These are phyloP conservation scores for Colletotrichum lindemuthianum DNA, from an alignment of 2,329 filamentous ascomycete species.

Conservation along the genomic window DNA sequence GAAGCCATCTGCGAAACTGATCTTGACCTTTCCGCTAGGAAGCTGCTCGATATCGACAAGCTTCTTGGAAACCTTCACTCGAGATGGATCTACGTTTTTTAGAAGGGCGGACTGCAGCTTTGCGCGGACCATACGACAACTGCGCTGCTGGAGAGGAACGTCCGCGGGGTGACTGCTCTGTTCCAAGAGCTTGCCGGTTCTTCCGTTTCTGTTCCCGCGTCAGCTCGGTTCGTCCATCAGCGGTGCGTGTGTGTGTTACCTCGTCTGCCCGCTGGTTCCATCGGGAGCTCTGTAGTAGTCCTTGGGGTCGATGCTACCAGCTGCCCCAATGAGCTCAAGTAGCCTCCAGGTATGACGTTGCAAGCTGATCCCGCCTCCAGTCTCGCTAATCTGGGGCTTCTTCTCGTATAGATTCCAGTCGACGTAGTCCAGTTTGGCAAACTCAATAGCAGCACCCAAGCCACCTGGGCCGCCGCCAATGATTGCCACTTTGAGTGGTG, in stretches of 20 bases:
- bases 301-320: slow-evolving; percentile 43
- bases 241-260: slow-evolving; percentile 25
- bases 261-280: slow-evolving; percentile 40
- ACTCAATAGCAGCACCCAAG: slow-evolving; percentile 45
- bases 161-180: slow-evolving; percentile 38
- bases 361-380: slow-evolving; percentile 49
- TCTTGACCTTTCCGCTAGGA: slow-evolving; percentile 46
- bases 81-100: slow-evolving; percentile 53
- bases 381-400: slow-evolving; percentile 48
- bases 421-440: slow-evolving; percentile 43
- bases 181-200: slow-evolving; percentile 43
- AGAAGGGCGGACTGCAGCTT: slow-evolving; percentile 60
- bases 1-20: slow-evolving; percentile 57
- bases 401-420: slow-evolving; percentile 49
- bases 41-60: slow-evolving; percentile 52
- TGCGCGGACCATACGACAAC: slow-evolving; percentile 45
- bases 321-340: slow-evolving; percentile 45
- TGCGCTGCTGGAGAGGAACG: slow-evolving; percentile 40
- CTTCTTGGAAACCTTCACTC: slow-evolving; percentile 57
- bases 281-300: slow-evolving; percentile 44
- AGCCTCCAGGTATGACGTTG: slow-evolving; percentile 49
- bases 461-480: slow-evolving; percentile 41
- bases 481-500: slow-evolving; percentile 39
- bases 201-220: slow-evolving; percentile 41
- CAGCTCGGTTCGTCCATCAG: background rate